phyloP scores from a whole-genome alignment of 2,329 filamentous ascomycete species.

The Alternaria panax region DNA sequence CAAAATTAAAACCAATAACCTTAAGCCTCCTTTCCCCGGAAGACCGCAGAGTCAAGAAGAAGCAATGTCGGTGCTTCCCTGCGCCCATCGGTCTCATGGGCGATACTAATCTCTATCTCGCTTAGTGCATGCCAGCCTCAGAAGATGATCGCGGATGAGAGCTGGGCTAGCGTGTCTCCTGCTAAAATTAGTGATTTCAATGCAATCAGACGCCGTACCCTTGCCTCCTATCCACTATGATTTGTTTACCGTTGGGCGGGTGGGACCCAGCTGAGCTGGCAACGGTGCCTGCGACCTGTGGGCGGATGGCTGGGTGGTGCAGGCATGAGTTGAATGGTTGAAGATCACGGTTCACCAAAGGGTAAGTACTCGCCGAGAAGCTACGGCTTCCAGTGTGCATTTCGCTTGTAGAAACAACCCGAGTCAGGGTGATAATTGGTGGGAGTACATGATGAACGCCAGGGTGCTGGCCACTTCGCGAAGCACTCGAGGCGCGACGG shows the following conservation, averaged over 20 bases:
- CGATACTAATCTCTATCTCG: neutral
- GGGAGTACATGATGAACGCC: conserved; percentile 1
- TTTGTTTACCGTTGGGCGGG: neutral
- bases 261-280: conserved; percentile 2
- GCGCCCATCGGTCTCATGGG: neutral
- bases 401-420: neutral
- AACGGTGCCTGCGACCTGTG: neutral
- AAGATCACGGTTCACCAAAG: neutral
- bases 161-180: neutral
- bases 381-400: neutral
- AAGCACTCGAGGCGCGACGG: neutral
- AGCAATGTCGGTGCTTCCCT: conserved; percentile 1
- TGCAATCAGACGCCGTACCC: neutral
- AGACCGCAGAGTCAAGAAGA: neutral
- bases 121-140: neutral
- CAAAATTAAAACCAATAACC: conserved; percentile 3
- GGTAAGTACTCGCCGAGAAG: neutral
- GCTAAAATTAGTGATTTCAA: conserved; percentile 4
- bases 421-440: neutral
- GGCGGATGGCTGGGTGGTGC: neutral
- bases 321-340: neutral
- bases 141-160: conserved; percentile 1
- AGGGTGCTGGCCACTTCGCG: neutral
- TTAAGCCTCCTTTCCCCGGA: conserved; percentile 7
- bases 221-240: neutral